A percentile compares a stretch with the other conserved stretches of the same genome.
Conservation (phyloP, 2,329 filamentous ascomycete species). For the Pseudopithomyces maydicus region DNA sequence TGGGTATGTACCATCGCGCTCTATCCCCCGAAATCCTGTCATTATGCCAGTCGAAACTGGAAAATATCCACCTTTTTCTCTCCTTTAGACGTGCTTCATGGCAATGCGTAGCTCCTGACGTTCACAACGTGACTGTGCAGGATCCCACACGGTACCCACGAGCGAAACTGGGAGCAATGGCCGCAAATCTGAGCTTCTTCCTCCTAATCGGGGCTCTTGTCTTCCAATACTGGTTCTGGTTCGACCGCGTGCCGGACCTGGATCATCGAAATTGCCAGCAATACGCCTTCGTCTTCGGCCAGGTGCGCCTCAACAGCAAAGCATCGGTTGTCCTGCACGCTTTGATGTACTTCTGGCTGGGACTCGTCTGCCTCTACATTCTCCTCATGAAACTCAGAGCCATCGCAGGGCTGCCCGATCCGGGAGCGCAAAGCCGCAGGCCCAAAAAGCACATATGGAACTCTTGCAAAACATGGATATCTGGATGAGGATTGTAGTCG, state of each 20-base stretch:
- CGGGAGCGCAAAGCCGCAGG: conserved; percentile 2
- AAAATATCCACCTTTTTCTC: neutral
- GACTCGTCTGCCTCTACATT: conserved; percentile 19
- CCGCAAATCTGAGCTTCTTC: conserved; percentile 15
- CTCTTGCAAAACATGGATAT: conserved; percentile 18
- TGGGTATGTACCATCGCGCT: conserved; percentile 4
- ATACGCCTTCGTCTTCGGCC: conserved; percentile 25
- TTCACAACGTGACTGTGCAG: neutral
- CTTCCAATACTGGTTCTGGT: conserved; percentile 29
- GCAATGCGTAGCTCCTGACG: neutral
- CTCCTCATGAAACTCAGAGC: conserved; percentile 12
- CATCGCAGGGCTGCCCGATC: conserved; percentile 10
- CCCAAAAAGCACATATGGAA: conserved; percentile 11
- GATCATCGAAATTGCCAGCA: conserved; percentile 18
- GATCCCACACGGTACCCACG: conserved; percentile 23
- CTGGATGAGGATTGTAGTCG: conserved; percentile 18
- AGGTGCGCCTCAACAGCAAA: conserved; percentile 22
- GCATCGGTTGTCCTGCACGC: conserved; percentile 18
- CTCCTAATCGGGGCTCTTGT: conserved; percentile 18
- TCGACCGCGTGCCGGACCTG: conserved; percentile 18
- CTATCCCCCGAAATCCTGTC: neutral
- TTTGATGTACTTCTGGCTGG: conserved; percentile 20
- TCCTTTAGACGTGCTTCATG: neutral
- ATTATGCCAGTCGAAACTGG: neutral
- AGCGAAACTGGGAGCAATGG: conserved; percentile 8